Percentiles rank a stretch among this genome's conserved stretches.
Conservation (phyloP, 2,329 filamentous ascomycete species). For the Botrytis porri region DNA sequence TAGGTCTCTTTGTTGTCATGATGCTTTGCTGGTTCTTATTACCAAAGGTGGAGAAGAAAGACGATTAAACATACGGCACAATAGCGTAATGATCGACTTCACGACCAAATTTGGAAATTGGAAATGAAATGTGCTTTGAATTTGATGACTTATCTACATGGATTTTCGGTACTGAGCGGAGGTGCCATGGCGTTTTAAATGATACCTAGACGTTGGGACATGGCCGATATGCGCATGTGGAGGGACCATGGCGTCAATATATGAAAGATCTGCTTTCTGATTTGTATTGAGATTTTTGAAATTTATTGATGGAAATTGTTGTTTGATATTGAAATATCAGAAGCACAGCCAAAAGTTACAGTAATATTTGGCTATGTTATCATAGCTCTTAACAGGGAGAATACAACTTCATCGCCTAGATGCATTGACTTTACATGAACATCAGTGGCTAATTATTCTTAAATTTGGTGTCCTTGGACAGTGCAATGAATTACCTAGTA, state of each 20-base stretch:
- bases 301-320: background rate
- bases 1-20: conserved; percentile 65
- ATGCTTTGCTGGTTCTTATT: conserved; percentile 60
- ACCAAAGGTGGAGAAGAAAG: conserved; percentile 57
- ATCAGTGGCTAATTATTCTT: background rate
- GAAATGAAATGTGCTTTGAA: background rate
- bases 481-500: background rate
- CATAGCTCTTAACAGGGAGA: background rate
- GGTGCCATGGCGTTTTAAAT: conserved; percentile 30
- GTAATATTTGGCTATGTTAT: background rate
- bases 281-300: background rate
- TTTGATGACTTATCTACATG: conserved; percentile 5
- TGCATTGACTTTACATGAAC: background rate
- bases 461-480: background rate
- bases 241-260: conserved; percentile 25
- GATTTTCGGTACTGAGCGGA: conserved; percentile 21
- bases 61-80: conserved; percentile 45
- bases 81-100: background rate
- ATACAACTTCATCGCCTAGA: background rate
- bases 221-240: conserved; percentile 25
- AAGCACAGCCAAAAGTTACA: background rate
- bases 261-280: background rate
- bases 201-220: conserved; percentile 29
- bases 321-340: background rate
- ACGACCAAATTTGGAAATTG: background rate